These are phyloP conservation scores for Entomortierella beljakovae DNA, from an alignment of 192 early-diverging fungal species.

Conservation along the genomic window DNA sequence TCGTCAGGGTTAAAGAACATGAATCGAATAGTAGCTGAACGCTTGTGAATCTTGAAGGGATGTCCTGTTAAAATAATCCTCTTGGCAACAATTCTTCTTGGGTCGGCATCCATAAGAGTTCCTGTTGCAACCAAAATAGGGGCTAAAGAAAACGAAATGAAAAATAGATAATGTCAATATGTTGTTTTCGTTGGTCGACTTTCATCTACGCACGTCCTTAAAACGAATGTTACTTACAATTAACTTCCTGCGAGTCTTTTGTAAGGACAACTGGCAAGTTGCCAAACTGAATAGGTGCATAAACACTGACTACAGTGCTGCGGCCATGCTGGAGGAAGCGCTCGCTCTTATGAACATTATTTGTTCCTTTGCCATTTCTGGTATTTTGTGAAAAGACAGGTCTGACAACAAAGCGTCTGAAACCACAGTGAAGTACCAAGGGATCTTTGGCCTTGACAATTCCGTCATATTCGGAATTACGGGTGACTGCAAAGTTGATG, in stretches of 20 bases:
- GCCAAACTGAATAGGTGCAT: conserved; percentile 93
- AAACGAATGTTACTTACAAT: conserved; percentile 49
- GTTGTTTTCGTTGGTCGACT: not conserved
- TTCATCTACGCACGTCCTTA: not conserved
- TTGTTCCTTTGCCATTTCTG: conserved; percentile 79
- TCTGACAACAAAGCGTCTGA: conserved; percentile 84
- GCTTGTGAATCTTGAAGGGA: conserved; percentile 95
- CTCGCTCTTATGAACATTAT: conserved; percentile 97
- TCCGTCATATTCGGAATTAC: conserved; percentile 77
- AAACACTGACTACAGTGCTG: conserved; percentile 85
- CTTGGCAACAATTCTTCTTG: conserved; percentile 92
- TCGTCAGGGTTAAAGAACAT: conserved; percentile 98
- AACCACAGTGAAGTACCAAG: conserved; percentile 88
- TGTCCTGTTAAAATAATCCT: conserved; percentile 94
- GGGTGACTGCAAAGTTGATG: conserved; percentile 82
- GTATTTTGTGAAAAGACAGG: conserved; percentile 94
- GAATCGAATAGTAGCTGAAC: conserved; percentile 91
- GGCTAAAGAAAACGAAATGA: conserved; percentile 19
- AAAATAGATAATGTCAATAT: not conserved
- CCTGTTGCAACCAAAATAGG: conserved; percentile 86
- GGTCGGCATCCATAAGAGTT: conserved; percentile 77
- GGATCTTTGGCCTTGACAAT: conserved; percentile 95
- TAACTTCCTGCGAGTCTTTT: conserved; percentile 69
- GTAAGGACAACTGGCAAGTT: conserved; percentile 86
- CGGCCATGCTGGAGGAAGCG: conserved; percentile 86